These are phyloP conservation scores for Penicillium daleae DNA, from an alignment of 495 filamentous ascomycete genomes.

Conservation along the genomic window DNA sequence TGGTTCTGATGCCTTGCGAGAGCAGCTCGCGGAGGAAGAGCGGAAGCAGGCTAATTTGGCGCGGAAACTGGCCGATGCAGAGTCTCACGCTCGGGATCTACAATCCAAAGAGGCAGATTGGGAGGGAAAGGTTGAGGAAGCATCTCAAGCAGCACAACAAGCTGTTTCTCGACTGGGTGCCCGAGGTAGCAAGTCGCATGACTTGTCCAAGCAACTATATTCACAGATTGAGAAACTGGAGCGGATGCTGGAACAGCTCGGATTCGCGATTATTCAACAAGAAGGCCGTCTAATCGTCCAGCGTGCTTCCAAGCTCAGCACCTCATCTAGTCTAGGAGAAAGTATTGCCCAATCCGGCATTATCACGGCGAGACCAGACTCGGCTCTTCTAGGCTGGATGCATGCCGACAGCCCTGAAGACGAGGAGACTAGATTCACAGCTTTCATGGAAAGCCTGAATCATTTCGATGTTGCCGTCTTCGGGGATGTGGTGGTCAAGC, in stretches of 20 bases:
- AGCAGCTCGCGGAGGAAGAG: conserved; percentile 72
- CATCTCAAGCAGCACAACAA: conserved; percentile 55
- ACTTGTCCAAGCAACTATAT: conserved; percentile 80
- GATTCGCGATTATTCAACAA: conserved; percentile 76
- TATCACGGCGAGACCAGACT: conserved; percentile 57
- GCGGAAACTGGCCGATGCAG: conserved; percentile 66
- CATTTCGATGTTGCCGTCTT: conserved; percentile 83
- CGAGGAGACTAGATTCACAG: conserved; percentile 70
- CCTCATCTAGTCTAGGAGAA: conserved; percentile 58
- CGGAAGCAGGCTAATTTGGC: conserved; percentile 60
- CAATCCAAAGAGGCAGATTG: conserved; percentile 68
- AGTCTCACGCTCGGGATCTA: conserved; percentile 65
- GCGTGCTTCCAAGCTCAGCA: conserved; percentile 68
- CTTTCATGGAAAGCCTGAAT: conserved; percentile 69
- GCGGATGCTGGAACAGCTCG: conserved; percentile 80
- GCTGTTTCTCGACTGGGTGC: conserved; percentile 56
- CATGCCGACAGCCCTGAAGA: conserved; percentile 63
- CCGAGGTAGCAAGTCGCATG: conserved; percentile 70
- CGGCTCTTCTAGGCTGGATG: conserved; percentile 78
- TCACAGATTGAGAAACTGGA: conserved; percentile 75
- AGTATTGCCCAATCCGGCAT: conserved; percentile 64
- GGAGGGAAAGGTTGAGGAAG: conserved; percentile 57
- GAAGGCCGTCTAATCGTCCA: conserved; percentile 77
- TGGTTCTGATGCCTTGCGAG: conserved; percentile 74
- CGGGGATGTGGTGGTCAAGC: conserved; percentile 78